Evolutionary conservation across 208 protist species (phyloP), one percentile per base, ranked within the genome.

Genomic region (Crithidia brevicula): DNA sequence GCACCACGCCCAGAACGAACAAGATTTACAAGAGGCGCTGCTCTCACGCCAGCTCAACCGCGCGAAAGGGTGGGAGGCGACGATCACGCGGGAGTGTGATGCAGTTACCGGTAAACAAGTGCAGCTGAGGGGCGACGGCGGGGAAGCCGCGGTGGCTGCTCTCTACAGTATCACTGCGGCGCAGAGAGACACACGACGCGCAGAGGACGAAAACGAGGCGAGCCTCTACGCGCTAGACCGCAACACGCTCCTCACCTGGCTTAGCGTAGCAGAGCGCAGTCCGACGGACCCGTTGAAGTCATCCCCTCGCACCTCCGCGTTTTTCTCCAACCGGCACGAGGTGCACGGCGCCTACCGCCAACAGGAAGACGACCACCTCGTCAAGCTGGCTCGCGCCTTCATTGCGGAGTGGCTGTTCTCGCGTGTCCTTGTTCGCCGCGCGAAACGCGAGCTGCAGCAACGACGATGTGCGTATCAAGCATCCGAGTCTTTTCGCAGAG

Each of bases 401-500:
- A 43, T 75, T 18, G 43, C 51, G 7, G 69, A 75, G 69, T 75
- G 69, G 69, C 45, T 75, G 25, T 31, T 43, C 15, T 20, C 31
- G 9, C 61, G 69, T 9, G 45, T 69, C 5, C 45, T 49, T 7
- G 18, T 75, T 23, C 52, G 61, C 36, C 61, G 69, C 0, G 69
- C 61, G 7, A 50, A 61, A 25, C 69, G 45, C 2, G 45, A 50
- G 52, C 36, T 75, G 45, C 16, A 4, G 5, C 16, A 36, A 6
- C 46, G 52, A 18, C 50, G 56, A 18, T 5, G 33, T 11, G 52
- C 61, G 1, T 46, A 51, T 38, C 28, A 23, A 6, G 43, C 57
- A 10, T 75, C 61, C 4, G 72, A 86, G 60, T 62, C 52, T 13
- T 79, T 60, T 49, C 77, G 76, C 4, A 54, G 64, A 30, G 86